These are phyloP conservation scores for Serendipita sp. DNA, from an alignment of 768 basidiomycete species.

Conservation along the genomic window DNA sequence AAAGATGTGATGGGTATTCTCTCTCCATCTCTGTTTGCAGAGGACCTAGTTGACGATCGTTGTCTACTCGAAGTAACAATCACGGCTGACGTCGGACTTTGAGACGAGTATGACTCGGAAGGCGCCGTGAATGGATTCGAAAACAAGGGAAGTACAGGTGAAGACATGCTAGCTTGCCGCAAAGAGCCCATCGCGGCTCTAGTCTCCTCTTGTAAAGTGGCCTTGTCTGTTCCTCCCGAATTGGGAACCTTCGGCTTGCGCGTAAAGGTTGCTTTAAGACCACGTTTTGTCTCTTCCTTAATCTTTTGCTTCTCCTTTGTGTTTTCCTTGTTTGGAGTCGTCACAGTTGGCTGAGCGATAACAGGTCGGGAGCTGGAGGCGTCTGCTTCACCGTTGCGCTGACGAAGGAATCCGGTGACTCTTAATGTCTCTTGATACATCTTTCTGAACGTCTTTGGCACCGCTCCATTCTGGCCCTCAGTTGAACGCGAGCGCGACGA, in stretches of 20 bases:
- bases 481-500: neutral
- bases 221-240: neutral
- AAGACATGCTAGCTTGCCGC: constrained; percentile 4
- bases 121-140: neutral
- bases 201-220: neutral
- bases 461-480: neutral
- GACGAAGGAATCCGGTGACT: neutral
- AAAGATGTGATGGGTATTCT: neutral
- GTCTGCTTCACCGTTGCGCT: neutral
- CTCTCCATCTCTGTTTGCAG: neutral
- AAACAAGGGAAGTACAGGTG: neutral
- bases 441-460: neutral
- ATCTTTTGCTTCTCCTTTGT: neutral
- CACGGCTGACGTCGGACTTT: neutral
- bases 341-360: neutral
- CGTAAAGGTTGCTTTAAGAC: neutral
- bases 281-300: neutral
- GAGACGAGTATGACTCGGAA: neutral
- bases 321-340: neutral
- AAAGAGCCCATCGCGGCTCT: neutral
- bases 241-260: constrained; percentile 4
- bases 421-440: neutral
- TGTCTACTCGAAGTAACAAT: neutral
- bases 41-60: neutral
- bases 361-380: neutral